Evolutionary conservation across 179 eudicot genomes (phyloP), one percentile per base, ranked within the genome.

Genomic region (Silene noctiflora): DNA sequence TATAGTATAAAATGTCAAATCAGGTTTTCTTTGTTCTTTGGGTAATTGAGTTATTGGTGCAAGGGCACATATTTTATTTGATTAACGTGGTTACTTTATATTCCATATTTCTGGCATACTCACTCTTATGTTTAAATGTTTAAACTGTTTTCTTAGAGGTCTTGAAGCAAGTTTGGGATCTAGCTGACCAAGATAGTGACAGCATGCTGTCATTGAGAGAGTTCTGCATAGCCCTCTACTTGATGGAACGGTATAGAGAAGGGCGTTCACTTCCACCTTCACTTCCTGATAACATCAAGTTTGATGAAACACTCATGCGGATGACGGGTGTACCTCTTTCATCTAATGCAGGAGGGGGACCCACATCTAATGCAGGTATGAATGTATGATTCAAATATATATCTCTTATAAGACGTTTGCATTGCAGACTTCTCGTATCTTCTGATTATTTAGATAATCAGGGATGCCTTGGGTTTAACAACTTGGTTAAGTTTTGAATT

Each of bases 151-250:
- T 82, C 31, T 62, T 91, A 95, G 99, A 95, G 89, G 79, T 95
- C 78, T 80, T 95, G 75, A 95, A 89, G 88, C 95, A 92, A 89
- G 99, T 95, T 73, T 95, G 97, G 99, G 99, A 95, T 79, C 85
- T 95, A 69, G 88, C 99, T 79, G 99, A 95, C 82, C 96, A 95
- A 86, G 99, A 95, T 79, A 91, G 85, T 77, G 99, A 95, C 77
- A 93, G 95, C 86, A 95, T 93, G 99, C 96, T 95, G 72, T 91
- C 97, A 68, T 74, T 95, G 80, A 88, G 91, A 83, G 99, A 95
- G 81, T 95, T 95, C 74, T 93, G 97, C 74, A 78, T 93, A 80
- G 95, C 99, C 66, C 90, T 95, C 29, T 95, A 93, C 83, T 80
- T 95, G 82, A 95, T 95, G 96, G 99, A 95, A 77, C 90, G 99